Conservation (phyloP, 495 filamentous ascomycete genomes). For the Penicillium bovifimosum region DNA sequence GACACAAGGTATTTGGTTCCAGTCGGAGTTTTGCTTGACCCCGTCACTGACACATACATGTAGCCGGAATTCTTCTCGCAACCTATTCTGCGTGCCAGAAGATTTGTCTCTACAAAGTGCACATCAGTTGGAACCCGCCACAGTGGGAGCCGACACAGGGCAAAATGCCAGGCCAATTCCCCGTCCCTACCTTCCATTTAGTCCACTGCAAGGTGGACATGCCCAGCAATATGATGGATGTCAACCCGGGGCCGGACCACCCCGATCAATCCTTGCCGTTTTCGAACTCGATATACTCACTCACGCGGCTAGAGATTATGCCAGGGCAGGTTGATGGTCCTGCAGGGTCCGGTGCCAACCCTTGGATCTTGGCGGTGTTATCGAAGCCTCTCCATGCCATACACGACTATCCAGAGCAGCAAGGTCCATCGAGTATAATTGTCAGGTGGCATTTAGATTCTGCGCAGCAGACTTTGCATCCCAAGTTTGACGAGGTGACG, state of each 20-base stretch:
- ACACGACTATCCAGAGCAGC: slow-evolving; percentile 48
- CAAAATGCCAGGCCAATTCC: slow-evolving; percentile 34
- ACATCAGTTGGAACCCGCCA: slow-evolving; percentile 44
- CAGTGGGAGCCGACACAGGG: slow-evolving; percentile 35
- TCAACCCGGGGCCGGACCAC: slow-evolving; percentile 22
- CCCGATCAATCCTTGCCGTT: slow-evolving; percentile 26
- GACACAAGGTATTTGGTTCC: slow-evolving; percentile 52
- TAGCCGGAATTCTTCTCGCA: slow-evolving; percentile 56
- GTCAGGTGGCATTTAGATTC: slow-evolving; percentile 71
- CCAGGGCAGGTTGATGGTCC: slow-evolving; percentile 50
- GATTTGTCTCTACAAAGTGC: slow-evolving; percentile 56
- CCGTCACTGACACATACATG: not conserved
- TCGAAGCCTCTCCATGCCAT: slow-evolving; percentile 50
- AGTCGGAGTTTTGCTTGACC: not conserved
- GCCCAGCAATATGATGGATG: slow-evolving; percentile 27
- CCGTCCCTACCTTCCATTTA: slow-evolving; percentile 41
- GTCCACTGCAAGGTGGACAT: slow-evolving; percentile 38
- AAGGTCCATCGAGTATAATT: slow-evolving; percentile 61
- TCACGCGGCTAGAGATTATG: slow-evolving; percentile 63
- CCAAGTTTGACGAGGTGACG: slow-evolving; percentile 68
- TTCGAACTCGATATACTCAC: slow-evolving; percentile 46
- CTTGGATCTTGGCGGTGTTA: slow-evolving; percentile 66
- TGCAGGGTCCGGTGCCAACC: slow-evolving; percentile 45
- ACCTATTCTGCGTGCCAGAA: slow-evolving; percentile 63
- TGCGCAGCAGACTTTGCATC: slow-evolving; percentile 55